These are phyloP conservation scores for Secale cereale DNA, from an alignment of 176 grass and related monocot genomes.

Conservation along the genomic window DNA sequence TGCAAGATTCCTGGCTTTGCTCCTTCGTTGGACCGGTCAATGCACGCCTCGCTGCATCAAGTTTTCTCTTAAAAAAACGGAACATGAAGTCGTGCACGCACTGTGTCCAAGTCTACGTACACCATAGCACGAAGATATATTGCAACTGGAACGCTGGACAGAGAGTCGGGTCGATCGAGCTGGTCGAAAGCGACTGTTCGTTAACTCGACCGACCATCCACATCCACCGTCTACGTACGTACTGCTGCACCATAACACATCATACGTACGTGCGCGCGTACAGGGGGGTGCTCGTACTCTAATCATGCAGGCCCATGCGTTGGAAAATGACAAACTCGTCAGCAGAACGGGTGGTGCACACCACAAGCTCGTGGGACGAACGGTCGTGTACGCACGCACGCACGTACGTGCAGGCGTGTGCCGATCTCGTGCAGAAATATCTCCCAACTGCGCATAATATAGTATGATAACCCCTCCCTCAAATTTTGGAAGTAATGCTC, in stretches of 20 bases:
- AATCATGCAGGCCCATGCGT: too few species aligned
- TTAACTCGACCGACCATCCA: neutral
- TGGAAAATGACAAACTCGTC: too few species aligned
- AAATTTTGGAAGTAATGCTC: too few species aligned
- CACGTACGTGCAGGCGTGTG: too few species aligned
- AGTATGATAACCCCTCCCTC: too few species aligned
- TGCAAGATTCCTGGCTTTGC: neutral
- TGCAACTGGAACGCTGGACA: neutral
- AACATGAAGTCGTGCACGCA: neutral
- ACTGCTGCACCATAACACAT: too few species aligned
- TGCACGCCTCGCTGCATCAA: neutral
- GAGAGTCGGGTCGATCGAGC: neutral
- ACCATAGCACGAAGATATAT: neutral
- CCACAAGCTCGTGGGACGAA: too few species aligned
- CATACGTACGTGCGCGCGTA: neutral
- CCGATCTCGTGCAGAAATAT: too few species aligned
- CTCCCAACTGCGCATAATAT: too few species aligned
- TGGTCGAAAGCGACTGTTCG: neutral
- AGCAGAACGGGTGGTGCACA: too few species aligned
- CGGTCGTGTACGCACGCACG: too few species aligned
- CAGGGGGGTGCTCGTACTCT: neutral
- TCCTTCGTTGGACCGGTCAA: neutral
- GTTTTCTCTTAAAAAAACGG: too few species aligned
- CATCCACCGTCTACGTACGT: neutral
- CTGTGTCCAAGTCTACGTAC: neutral